Conservation (phyloP, 2,329 filamentous ascomycete species). For the Aspergillus sp. region DNA sequence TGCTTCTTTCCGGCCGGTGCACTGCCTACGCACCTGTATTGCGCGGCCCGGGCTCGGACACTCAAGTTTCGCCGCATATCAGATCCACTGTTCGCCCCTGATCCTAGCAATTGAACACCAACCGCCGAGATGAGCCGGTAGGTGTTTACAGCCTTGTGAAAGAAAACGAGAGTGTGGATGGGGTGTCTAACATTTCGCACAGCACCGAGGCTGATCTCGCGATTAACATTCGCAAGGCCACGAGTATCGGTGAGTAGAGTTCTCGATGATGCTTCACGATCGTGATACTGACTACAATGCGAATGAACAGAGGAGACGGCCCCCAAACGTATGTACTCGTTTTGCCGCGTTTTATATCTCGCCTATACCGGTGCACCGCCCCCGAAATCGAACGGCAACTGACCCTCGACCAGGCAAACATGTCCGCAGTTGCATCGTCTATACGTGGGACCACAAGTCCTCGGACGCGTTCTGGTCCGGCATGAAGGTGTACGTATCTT, state of each 20-base stretch:
- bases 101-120: conserved; percentile 22
- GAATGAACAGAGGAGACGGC: conserved; percentile 50
- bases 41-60: neutral
- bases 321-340: conserved; percentile 48
- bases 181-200: conserved; percentile 3
- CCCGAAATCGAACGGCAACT: neutral
- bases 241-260: conserved; percentile 45
- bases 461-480: conserved; percentile 92
- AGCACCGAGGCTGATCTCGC: conserved; percentile 56
- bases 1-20: neutral
- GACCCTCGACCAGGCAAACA: conserved; percentile 57
- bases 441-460: conserved; percentile 98
- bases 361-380: neutral
- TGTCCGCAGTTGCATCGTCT: conserved; percentile 95
- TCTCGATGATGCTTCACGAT: conserved; percentile 2
- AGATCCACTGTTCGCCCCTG: conserved; percentile 12
- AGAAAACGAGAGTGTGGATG: neutral
- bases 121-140: conserved; percentile 56
- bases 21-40: neutral
- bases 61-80: neutral
- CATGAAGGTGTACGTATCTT: conserved; percentile 78
- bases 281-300: conserved; percentile 6
- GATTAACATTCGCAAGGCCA: conserved; percentile 60
- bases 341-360: conserved; percentile 1
- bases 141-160: conserved; percentile 12